Conservation (phyloP, 2,329 filamentous ascomycete species). For the Fusarium chlamydosporum region DNA sequence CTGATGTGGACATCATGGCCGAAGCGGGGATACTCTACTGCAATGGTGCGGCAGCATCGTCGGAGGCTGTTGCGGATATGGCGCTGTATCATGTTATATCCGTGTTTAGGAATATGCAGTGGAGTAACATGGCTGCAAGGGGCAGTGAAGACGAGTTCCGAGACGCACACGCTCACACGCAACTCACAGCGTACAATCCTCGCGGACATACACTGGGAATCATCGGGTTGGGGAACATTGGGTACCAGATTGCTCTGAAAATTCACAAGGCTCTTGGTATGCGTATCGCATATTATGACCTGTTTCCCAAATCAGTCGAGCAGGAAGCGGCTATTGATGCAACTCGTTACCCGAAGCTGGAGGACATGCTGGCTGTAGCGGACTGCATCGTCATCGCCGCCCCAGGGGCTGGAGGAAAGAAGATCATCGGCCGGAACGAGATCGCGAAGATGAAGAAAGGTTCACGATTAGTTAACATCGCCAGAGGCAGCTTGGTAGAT, state of each 20-base stretch:
- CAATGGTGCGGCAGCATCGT: conserved; percentile 72
- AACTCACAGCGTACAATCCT: conserved; percentile 69
- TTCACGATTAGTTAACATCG: conserved; percentile 68
- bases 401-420: conserved; percentile 23
- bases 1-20: conserved; percentile 61
- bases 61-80: conserved; percentile 73
- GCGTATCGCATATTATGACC: conserved; percentile 68
- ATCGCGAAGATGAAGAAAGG: conserved; percentile 65
- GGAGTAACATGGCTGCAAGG: conserved; percentile 67
- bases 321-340: conserved; percentile 62
- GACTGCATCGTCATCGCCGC: conserved; percentile 36
- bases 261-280: conserved; percentile 68
- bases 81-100: conserved; percentile 71
- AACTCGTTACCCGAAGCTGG: conserved; percentile 47
- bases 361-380: conserved; percentile 19
- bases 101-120: conserved; percentile 70
- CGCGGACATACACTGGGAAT: conserved; percentile 68
- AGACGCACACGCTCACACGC: conserved; percentile 68
- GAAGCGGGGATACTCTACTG: conserved; percentile 68
- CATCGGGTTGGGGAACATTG: conserved; percentile 71
- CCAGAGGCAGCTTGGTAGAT: conserved; percentile 50
- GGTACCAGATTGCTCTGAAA: conserved; percentile 68
- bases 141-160: conserved; percentile 60
- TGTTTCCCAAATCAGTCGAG: conserved; percentile 56
- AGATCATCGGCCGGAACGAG: not conserved